phyloP scores from a whole-genome alignment of 306 rosid species.

The Crataegus laevigata region DNA sequence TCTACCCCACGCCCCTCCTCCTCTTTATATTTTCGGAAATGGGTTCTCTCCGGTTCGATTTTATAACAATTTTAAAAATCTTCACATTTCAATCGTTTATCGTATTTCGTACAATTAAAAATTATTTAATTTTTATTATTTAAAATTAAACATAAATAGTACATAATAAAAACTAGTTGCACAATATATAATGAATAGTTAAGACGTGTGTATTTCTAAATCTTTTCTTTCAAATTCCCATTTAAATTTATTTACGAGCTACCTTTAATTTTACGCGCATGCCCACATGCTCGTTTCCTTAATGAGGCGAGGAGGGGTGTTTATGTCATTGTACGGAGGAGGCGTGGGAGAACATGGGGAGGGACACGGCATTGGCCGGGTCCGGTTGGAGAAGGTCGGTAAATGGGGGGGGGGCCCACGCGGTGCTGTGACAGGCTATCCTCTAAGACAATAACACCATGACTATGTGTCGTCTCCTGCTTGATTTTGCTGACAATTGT shows the following conservation, averaged over 20 bases:
- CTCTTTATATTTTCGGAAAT: too few species aligned
- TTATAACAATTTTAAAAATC: too few species aligned
- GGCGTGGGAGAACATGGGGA: not conserved
- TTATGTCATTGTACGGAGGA: not conserved
- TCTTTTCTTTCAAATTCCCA: not conserved
- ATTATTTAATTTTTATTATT: too few species aligned
- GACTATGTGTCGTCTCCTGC: not conserved
- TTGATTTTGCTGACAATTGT: not conserved
- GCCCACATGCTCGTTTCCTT: not conserved
- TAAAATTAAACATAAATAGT: too few species aligned
- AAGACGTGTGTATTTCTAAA: too few species aligned
- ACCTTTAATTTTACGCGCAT: not conserved
- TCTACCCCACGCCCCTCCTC: not conserved
- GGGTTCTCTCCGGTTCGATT: too few species aligned
- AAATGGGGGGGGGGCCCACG: conserved; percentile 34
- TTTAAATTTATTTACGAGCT: too few species aligned
- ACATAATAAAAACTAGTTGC: too few species aligned
- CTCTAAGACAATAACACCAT: not conserved
- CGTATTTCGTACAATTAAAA: too few species aligned
- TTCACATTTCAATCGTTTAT: too few species aligned
- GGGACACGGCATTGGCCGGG: not conserved
- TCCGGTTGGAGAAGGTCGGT: not conserved
- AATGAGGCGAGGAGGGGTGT: not conserved
- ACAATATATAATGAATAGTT: too few species aligned
- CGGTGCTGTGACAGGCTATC: conserved; percentile 47